A percentile compares a stretch with the other conserved stretches of the same genome.
phyloP scores from a whole-genome alignment of 1,139 yeast species.

The Kodamaea suecica region DNA sequence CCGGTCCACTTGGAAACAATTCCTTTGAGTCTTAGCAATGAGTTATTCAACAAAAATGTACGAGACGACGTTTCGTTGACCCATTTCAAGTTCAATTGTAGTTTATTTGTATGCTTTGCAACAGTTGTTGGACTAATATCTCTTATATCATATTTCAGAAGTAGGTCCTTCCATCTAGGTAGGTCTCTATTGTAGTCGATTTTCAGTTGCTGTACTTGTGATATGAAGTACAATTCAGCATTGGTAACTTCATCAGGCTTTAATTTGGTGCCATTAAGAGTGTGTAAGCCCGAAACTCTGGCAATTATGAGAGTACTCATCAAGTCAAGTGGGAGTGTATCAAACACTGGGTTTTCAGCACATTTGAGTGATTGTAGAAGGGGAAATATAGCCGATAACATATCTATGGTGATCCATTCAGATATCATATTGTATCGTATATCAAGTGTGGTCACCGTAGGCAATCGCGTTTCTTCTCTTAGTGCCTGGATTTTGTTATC shows the following conservation, averaged over 20 bases:
- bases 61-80: constrained; percentile 12
- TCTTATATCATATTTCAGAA: constrained; percentile 22
- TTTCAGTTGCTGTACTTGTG: constrained; percentile 40
- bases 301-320: constrained; percentile 47
- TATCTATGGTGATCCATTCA: constrained; percentile 51
- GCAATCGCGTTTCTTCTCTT: no score
- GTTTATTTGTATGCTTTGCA: constrained; percentile 6
- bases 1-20: constrained; percentile 15
- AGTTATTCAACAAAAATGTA: constrained; percentile 21
- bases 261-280: constrained; percentile 58
- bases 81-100: constrained; percentile 6
- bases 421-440: constrained; percentile 45
- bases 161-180: constrained; percentile 26
- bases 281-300: constrained; percentile 31
- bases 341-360: constrained; percentile 51
- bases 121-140: constrained; percentile 1
- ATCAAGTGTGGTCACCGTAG: constrained; percentile 30
- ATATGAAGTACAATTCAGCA: constrained; percentile 66
- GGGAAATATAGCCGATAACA: constrained; percentile 29
- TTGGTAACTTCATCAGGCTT: constrained; percentile 49
- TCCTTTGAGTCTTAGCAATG: constrained; percentile 31
- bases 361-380: constrained; percentile 44
- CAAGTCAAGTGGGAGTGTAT: constrained; percentile 29
- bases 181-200: constrained; percentile 23
- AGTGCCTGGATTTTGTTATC: constrained; percentile 31